These are phyloP conservation scores for Fremontodendron californicum DNA, from an alignment of 345 rosid genomes.

Conservation along the genomic window DNA sequence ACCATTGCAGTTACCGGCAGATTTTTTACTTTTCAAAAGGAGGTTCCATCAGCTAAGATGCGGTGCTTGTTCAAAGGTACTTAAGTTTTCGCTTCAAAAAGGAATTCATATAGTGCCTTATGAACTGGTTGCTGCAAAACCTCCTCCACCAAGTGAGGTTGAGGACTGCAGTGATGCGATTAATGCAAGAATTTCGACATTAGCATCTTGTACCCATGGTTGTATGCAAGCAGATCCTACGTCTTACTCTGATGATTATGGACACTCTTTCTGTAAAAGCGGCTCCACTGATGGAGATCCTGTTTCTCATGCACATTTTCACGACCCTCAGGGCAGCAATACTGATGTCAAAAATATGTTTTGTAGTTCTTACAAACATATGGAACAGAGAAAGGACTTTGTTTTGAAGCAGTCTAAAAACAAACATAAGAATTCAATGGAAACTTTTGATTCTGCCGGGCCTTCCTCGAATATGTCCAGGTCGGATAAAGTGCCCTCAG, in stretches of 20 bases:
- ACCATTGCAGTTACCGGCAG: constrained; percentile 65
- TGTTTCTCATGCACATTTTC: constrained; percentile 20
- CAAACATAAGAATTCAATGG: constrained; percentile 26
- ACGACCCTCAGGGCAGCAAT: constrained; percentile 6
- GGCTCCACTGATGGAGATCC: constrained; percentile 29
- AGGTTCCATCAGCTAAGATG: constrained; percentile 68
- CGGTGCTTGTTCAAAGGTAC: constrained; percentile 60
- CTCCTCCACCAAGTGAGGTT: constrained; percentile 37
- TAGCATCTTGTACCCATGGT: constrained; percentile 21
- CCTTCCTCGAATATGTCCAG: constrained; percentile 29
- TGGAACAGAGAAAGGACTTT: constrained; percentile 27
- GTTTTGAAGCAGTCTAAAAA: constrained; percentile 21
- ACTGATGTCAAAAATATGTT: constrained; percentile 17
- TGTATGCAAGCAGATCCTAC: constrained; percentile 20
- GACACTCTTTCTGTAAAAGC: constrained; percentile 25
- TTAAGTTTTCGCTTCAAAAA: constrained; percentile 58
- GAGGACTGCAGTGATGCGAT: constrained; percentile 21
- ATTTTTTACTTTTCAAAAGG: constrained; percentile 62
- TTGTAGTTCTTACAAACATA: constrained; percentile 13
- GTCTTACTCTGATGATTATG: constrained; percentile 39
- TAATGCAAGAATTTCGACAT: constrained; percentile 15
- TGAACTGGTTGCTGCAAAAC: constrained; percentile 18
- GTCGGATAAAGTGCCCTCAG: constrained; percentile 33
- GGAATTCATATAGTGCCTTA: constrained; percentile 56
- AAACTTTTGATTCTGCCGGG: constrained; percentile 26